Evolutionary conservation across 2,329 filamentous ascomycete genomes (phyloP).

Genomic region (Elsinoe arachidis): DNA sequence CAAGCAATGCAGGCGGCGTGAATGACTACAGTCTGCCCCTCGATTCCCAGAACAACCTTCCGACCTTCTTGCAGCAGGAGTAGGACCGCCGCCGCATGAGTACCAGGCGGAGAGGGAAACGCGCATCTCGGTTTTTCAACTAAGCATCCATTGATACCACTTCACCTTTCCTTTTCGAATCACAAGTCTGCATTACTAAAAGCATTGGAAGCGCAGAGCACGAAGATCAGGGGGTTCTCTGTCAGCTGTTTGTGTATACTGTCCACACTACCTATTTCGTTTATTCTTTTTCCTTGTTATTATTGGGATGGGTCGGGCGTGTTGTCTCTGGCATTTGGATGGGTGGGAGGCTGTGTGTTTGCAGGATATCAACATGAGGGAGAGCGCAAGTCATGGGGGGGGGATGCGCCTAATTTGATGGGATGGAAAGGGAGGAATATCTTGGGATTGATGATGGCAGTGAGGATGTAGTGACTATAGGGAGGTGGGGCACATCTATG

Average conservation of each 20-base stretch:
- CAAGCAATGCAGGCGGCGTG: slow-evolving; percentile 5
- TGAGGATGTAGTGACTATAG: neutral
- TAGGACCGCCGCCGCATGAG: neutral
- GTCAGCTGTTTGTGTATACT: neutral
- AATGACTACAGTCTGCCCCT: slow-evolving; percentile 1
- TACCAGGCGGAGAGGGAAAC: neutral
- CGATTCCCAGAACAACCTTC: neutral
- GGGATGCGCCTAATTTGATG: neutral
- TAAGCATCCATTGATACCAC: neutral
- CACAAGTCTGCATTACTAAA: neutral
- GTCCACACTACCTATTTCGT: neutral
- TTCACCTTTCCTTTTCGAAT: neutral
- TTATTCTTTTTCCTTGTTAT: neutral
- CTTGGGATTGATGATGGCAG: neutral
- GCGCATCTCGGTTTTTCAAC: neutral
- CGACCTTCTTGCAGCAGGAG: slow-evolving; percentile 8
- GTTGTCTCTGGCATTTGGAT: neutral
- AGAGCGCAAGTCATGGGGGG: neutral
- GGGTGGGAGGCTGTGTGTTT: neutral
- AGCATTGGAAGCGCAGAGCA: slow-evolving; percentile 22
- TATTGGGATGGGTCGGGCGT: slow-evolving; percentile 24
- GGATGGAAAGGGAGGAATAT: neutral
- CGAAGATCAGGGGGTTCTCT: neutral
- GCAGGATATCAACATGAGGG: neutral
- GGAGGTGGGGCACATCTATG: neutral